These are phyloP conservation scores for Ensete ventricosum DNA, from an alignment of 176 grass and related monocot genomes.

Conservation along the genomic window DNA sequence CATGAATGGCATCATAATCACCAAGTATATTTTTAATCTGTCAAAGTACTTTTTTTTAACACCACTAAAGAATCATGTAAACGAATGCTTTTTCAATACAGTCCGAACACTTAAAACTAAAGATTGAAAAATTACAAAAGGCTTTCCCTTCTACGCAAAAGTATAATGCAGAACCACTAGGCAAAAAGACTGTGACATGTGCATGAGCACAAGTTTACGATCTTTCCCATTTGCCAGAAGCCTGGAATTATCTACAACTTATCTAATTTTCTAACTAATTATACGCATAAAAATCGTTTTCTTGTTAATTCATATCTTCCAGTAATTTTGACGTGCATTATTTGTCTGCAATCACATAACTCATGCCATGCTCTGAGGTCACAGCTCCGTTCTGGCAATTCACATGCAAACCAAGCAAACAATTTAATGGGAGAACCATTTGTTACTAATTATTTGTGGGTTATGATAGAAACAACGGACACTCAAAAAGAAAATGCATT, in stretches of 20 bases:
- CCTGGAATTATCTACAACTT: not conserved
- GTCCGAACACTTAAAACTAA: too few species aligned
- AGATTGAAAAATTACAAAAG: not conserved
- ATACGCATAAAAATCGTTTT: not conserved
- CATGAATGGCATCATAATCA: conserved; percentile 97
- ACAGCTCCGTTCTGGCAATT: not conserved
- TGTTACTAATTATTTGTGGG: not conserved
- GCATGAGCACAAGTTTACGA: not conserved
- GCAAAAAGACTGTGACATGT: not conserved
- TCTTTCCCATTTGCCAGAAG: not conserved
- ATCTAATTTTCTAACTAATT: not conserved
- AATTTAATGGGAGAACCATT: not conserved
- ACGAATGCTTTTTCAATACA: too few species aligned
- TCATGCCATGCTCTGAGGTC: too few species aligned
- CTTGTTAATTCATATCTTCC: not conserved
- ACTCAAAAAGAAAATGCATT: not conserved
- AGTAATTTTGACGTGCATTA: not conserved
- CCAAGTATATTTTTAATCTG: conserved; percentile 81
- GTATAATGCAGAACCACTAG: not conserved
- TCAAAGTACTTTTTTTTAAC: not conserved
- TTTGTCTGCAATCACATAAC: not conserved
- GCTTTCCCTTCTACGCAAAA: not conserved
- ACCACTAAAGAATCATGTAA: not conserved
- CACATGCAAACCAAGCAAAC: not conserved
- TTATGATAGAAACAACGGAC: not conserved